phyloP scores from a whole-genome alignment of 2,329 filamentous ascomycete species.

The Exophiala oligosperma region DNA sequence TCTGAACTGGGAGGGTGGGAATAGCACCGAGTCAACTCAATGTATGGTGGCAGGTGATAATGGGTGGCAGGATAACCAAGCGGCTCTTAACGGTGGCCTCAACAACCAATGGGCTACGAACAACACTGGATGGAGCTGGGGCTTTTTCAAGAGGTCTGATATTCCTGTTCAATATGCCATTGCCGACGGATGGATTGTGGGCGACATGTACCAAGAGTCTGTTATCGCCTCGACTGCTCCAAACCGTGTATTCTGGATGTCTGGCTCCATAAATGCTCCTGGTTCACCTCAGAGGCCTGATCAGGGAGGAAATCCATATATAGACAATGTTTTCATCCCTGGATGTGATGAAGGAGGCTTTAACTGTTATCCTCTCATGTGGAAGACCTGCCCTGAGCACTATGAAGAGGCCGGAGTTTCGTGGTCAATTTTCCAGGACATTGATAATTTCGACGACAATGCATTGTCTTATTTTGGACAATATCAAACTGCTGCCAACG shows the following conservation, averaged over 20 bases:
- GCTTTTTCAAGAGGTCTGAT: constrained; percentile 52
- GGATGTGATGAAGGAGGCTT: constrained; percentile 47
- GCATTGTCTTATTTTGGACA: constrained; percentile 55
- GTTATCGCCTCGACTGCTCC: constrained; percentile 55
- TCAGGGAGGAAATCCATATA: constrained; percentile 46
- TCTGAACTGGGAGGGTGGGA: constrained; percentile 54
- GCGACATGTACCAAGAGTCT: constrained; percentile 57
- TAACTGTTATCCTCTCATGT: constrained; percentile 57
- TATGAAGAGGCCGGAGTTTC: constrained; percentile 50
- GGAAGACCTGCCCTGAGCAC: constrained; percentile 53
- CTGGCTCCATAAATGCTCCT: constrained; percentile 54
- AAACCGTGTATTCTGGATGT: constrained; percentile 54
- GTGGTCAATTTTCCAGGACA: constrained; percentile 54
- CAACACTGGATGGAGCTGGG: constrained; percentile 56
- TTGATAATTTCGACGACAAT: constrained; percentile 58
- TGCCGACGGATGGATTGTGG: constrained; percentile 57
- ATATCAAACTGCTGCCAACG: constrained; percentile 47
- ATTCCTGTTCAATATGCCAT: constrained; percentile 56
- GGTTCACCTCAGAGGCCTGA: constrained; percentile 45
- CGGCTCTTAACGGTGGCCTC: constrained; percentile 50
- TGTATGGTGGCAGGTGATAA: constrained; percentile 56
- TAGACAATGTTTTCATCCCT: constrained; percentile 54
- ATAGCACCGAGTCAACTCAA: constrained; percentile 53
- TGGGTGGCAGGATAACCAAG: constrained; percentile 54
- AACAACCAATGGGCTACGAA: constrained; percentile 57